Percentiles rank a stretch among this genome's conserved stretches.
phyloP scores from a whole-genome alignment of 2,329 filamentous ascomycete genomes.

The Fusarium brevicatenulatum region DNA sequence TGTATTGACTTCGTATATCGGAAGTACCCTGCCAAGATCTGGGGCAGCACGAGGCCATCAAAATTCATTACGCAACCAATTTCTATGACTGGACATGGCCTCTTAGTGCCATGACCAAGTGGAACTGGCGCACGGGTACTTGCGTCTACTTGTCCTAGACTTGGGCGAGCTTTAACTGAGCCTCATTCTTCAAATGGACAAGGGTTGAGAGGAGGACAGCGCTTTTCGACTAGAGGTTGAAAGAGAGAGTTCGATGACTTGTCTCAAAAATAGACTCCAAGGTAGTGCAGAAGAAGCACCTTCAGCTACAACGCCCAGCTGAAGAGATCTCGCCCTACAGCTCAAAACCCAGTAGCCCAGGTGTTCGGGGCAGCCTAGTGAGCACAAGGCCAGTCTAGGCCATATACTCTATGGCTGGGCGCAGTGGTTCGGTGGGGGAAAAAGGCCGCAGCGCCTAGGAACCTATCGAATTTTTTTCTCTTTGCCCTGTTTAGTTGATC shows the following conservation, averaged over 20 bases:
- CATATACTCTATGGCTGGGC: slow-evolving; percentile 12
- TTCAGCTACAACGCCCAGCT: neutral
- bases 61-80: slow-evolving; percentile 35
- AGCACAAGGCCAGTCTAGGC: slow-evolving; percentile 16
- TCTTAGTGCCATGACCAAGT: slow-evolving; percentile 21
- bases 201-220: neutral
- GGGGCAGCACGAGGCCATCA: slow-evolving; percentile 36
- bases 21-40: slow-evolving; percentile 36
- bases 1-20: slow-evolving; percentile 32
- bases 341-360: neutral
- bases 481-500: slow-evolving; percentile 33
- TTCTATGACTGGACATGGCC: slow-evolving; percentile 21
- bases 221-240: neutral
- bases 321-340: neutral
- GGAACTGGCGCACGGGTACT: slow-evolving; percentile 29
- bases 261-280: neutral
- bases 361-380: slow-evolving; percentile 21
- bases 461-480: slow-evolving; percentile 22
- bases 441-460: slow-evolving; percentile 19
- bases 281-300: neutral
- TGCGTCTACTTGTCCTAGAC: slow-evolving; percentile 30
- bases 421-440: slow-evolving; percentile 6
- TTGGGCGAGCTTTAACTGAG: slow-evolving; percentile 18
- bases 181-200: slow-evolving; percentile 18
- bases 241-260: neutral